phyloP scores from a whole-genome alignment of 129 eudicot genomes.

The Erigeron canadensis region DNA sequence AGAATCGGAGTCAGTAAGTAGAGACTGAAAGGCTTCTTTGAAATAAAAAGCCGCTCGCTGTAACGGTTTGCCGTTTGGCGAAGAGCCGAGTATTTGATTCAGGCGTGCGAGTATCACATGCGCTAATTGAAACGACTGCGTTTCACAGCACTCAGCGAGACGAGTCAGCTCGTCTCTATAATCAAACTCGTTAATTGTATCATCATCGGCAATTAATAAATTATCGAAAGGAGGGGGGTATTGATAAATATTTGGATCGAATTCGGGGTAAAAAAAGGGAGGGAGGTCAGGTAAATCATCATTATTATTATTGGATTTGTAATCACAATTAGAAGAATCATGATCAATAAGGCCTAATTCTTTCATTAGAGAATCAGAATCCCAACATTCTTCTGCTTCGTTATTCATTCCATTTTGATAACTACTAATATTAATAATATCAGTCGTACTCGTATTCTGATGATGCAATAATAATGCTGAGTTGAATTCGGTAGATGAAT shows the following conservation, averaged over 20 bases:
- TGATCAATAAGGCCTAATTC: conserved; percentile 69
- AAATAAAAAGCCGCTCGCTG: conserved; percentile 87
- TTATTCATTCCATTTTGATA: too few relatives aligned
- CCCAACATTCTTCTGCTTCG: too few relatives aligned
- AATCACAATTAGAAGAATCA: conserved; percentile 35
- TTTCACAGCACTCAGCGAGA: conserved; percentile 74
- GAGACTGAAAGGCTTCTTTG: conserved; percentile 79
- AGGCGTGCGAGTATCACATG: conserved; percentile 73
- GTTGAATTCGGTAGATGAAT: conserved; percentile 24
- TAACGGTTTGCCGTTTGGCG: conserved; percentile 59
- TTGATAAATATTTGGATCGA: conserved; percentile 15
- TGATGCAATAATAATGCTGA: conserved; percentile 12
- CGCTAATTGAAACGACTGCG: conserved; percentile 66
- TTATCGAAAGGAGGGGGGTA: neutral
- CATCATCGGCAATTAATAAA: neutral
- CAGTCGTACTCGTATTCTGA: too few relatives aligned
- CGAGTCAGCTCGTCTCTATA: conserved; percentile 62
- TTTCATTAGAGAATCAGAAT: conserved; percentile 56
- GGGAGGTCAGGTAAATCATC: neutral
- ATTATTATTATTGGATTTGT: conserved; percentile 24
- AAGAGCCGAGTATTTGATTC: conserved; percentile 50
- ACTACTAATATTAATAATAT: too few relatives aligned
- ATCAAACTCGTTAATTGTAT: conserved; percentile 40
- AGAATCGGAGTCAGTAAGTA: conserved; percentile 48
- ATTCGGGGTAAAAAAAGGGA: conserved; percentile 30